These are phyloP conservation scores for Aethionema arabicum DNA, from an alignment of 345 rosid genomes.

Conservation along the genomic window DNA sequence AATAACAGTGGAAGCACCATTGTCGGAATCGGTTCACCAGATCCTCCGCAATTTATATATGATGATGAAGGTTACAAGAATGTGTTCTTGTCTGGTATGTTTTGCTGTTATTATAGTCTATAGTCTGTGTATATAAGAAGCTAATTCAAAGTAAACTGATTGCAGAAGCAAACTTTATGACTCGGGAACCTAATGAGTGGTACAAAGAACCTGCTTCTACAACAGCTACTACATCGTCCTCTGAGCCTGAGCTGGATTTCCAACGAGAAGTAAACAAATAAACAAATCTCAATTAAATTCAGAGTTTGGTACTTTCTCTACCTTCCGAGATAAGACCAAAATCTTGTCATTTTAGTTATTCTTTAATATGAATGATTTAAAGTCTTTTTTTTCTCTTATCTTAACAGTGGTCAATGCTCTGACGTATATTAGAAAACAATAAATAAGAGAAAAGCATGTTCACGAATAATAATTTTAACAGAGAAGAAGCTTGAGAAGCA, in stretches of 20 bases:
- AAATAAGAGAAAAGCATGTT: not conserved
- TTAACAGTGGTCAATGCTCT: not conserved
- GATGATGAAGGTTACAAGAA: conserved; percentile 78
- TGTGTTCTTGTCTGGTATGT: conserved; percentile 80
- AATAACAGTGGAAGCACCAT: conserved; percentile 87
- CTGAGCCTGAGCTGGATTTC: conserved; percentile 35
- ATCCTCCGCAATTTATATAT: conserved; percentile 84
- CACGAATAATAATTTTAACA: conserved; percentile 13
- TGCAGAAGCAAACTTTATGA: conserved; percentile 87
- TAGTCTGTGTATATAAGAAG: conserved; percentile 3
- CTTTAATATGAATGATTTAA: conserved; percentile 1
- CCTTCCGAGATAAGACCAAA: conserved; percentile 12
- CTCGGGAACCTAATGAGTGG: conserved; percentile 77
- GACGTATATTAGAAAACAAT: not conserved
- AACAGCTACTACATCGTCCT: conserved; percentile 30
- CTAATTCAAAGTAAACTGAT: conserved; percentile 8
- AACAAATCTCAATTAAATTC: too few relatives aligned
- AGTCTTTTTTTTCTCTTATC: not conserved
- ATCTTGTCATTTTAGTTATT: not conserved
- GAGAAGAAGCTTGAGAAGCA: conserved; percentile 13
- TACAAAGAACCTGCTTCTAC: conserved; percentile 66
- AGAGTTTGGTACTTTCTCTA: too few relatives aligned
- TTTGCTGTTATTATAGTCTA: not conserved
- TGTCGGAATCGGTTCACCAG: conserved; percentile 90
- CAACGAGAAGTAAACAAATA: conserved; percentile 25